Evolutionary conservation across 768 basidiomycete species (phyloP).

Genomic region (Porpolomopsis calyptriformis): DNA sequence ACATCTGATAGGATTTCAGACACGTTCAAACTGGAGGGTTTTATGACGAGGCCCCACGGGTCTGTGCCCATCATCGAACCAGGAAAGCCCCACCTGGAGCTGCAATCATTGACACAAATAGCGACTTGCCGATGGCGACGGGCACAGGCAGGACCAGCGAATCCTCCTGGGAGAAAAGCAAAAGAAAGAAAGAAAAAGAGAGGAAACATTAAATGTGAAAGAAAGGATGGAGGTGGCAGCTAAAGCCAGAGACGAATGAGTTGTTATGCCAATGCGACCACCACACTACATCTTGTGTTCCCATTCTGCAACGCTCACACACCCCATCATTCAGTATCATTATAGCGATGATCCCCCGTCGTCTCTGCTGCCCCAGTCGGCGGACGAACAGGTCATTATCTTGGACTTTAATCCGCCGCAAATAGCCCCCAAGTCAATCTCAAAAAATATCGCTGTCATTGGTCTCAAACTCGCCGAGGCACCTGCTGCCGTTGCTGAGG

Average conservation of each 20-base stretch:
- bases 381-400: constrained; percentile 63
- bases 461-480: constrained; percentile 61
- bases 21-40: constrained; percentile 9
- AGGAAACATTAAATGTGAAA: constrained; percentile 21
- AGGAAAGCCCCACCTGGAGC: constrained; percentile 36
- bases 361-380: constrained; percentile 47
- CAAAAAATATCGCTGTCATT: constrained; percentile 36
- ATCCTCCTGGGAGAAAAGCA: constrained; percentile 26
- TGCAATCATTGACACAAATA: constrained; percentile 31
- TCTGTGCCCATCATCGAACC: constrained; percentile 42
- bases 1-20: constrained; percentile 2
- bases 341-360: constrained; percentile 70
- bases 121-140: constrained; percentile 24
- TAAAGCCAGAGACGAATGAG: constrained; percentile 11
- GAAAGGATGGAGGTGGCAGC: constrained; percentile 14
- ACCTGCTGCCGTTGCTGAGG: constrained; percentile 53
- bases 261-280: constrained; percentile 1
- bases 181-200: constrained; percentile 24
- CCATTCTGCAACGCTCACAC: constrained; percentile 45
- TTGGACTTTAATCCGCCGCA: constrained; percentile 53
- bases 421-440: constrained; percentile 41
- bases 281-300: constrained; percentile 58
- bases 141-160: constrained; percentile 39
- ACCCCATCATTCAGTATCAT: constrained; percentile 71
- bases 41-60: constrained; percentile 45